A percentile compares a stretch with the other conserved stretches of the same genome.
Evolutionary conservation across 2,329 filamentous ascomycete genomes (phyloP).

Genomic region (Epichloe hybrida): DNA sequence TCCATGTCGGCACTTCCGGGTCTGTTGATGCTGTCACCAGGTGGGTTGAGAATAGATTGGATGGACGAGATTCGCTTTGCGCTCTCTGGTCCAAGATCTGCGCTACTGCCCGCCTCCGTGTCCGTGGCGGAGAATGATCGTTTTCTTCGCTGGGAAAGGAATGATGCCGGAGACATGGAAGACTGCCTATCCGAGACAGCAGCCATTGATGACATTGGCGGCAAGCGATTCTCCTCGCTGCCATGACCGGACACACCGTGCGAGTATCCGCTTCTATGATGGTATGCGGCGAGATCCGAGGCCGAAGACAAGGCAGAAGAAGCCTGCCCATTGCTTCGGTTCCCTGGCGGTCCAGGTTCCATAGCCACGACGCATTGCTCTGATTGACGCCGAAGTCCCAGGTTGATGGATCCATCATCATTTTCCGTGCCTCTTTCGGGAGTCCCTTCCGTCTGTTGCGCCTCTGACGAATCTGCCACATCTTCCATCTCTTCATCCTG

Average conservation of each 20-base stretch:
- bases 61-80: constrained; percentile 59
- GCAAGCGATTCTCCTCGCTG: constrained; percentile 43
- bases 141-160: constrained; percentile 47
- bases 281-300: constrained; percentile 37
- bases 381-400: constrained; percentile 39
- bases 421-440: constrained; percentile 46
- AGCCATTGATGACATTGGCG: constrained; percentile 37
- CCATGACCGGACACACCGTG: constrained; percentile 27
- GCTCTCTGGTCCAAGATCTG: constrained; percentile 30
- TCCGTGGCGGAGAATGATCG: constrained; percentile 53
- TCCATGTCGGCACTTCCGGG: constrained; percentile 22
- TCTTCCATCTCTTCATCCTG: constrained; percentile 38
- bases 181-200: constrained; percentile 34
- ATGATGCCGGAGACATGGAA: constrained; percentile 47
- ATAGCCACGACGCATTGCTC: constrained; percentile 28
- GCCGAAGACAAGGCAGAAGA: constrained; percentile 29
- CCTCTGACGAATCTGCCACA: constrained; percentile 29
- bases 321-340: constrained; percentile 28
- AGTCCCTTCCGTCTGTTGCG: constrained; percentile 22
- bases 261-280: constrained; percentile 28
- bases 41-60: constrained; percentile 59
- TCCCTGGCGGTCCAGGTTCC: constrained; percentile 29
- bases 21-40: constrained; percentile 10
- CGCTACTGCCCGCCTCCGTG: constrained; percentile 27
- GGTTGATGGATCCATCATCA: constrained; percentile 50